Base-by-base conservation (phyloP, 805 yeast genomes). In the Saturnispora bothae region DNA sequence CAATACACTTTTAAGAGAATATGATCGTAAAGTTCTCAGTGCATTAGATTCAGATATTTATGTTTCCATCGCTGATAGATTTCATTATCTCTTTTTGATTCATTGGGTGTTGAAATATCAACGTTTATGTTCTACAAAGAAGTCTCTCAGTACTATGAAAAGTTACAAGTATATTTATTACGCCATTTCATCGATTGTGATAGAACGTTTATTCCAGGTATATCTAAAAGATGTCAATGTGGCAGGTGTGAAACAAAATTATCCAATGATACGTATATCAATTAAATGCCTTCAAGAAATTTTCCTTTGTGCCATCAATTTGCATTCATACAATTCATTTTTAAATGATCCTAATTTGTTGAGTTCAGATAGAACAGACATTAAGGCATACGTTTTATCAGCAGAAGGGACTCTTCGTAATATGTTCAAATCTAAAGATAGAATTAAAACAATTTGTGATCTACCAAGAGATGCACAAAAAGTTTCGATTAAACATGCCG, bases 61-160 rank as follows among this genome's bases (percentile, higher is more conserved):
- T 17, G 56, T 51, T 43, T 30, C 36, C 15, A 38, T 33, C 15
- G 40, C 25, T 5, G 31, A 22, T n/a, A 28, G 33, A n/a, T 56
- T 56, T 35, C 74, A 73, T 32, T 86, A 69, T 51, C 68, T 82
- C 30, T 64, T 71, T 41, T 61, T 83, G 5, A 60, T 71, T 5
- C 66, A 83, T 1, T 89, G 96, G 96, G 78, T 85, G 48, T 61
- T 85, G 34, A 68, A 69, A 25, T 84, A 74, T 42, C 84, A 81
- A 48, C 61, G 80, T 16, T 57, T 50, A 5, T 49, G 62, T 42
- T 18, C 28, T 26, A 51, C 56, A 18, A 31, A 36, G 19, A 59
- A 60, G 22, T 57, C 54, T 7, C 52, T 38, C 4, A 9, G 21
- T 9, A 22, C 17, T 26, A 38, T 38, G 40, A 31, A 27, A 15